Evolutionary conservation across 495 filamentous ascomycete genomes (phyloP).

Genomic region (Aspergillus cavernicola): DNA sequence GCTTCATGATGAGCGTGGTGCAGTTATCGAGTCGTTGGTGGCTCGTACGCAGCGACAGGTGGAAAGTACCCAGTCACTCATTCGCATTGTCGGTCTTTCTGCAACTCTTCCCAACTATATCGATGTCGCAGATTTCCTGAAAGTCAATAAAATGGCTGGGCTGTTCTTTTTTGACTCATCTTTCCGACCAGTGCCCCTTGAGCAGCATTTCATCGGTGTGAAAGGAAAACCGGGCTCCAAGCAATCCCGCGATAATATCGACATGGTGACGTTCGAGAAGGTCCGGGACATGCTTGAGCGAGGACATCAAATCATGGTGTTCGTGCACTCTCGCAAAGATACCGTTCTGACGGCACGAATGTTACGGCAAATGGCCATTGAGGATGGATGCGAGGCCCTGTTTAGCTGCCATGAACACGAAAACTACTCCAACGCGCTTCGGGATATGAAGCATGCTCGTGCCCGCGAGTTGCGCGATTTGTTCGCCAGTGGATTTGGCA

Average conservation of each 20-base stretch:
- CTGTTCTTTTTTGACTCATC: conserved; percentile 97
- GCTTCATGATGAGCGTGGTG: conserved; percentile 96
- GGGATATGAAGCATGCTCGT: conserved; percentile 78
- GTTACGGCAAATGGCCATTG: conserved; percentile 80
- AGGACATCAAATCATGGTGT: conserved; percentile 97
- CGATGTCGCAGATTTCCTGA: conserved; percentile 94
- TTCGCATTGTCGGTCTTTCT: conserved; percentile 91
- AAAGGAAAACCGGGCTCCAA: conserved; percentile 84
- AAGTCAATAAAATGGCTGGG: conserved; percentile 88
- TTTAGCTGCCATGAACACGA: conserved; percentile 68
- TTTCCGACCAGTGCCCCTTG: conserved; percentile 91
- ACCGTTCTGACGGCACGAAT: conserved; percentile 83
- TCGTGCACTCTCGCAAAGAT: conserved; percentile 95
- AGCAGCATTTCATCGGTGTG: conserved; percentile 95
- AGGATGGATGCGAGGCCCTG: conserved; percentile 70
- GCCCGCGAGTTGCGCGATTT: conserved; percentile 84
- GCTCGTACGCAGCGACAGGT: conserved; percentile 94
- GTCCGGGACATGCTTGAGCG: conserved; percentile 85
- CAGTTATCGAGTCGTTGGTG: conserved; percentile 91
- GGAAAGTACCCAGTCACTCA: conserved; percentile 95
- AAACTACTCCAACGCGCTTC: conserved; percentile 66
- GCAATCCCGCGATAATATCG: conserved; percentile 80
- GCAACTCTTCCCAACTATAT: conserved; percentile 95
- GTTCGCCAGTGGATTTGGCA: conserved; percentile 83
- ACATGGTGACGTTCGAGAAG: conserved; percentile 83